Percentiles rank a stretch among this genome's conserved stretches.
Evolutionary conservation across 2,329 filamentous ascomycete species (phyloP).

Genomic region (Pestalotiopsis sp.): DNA sequence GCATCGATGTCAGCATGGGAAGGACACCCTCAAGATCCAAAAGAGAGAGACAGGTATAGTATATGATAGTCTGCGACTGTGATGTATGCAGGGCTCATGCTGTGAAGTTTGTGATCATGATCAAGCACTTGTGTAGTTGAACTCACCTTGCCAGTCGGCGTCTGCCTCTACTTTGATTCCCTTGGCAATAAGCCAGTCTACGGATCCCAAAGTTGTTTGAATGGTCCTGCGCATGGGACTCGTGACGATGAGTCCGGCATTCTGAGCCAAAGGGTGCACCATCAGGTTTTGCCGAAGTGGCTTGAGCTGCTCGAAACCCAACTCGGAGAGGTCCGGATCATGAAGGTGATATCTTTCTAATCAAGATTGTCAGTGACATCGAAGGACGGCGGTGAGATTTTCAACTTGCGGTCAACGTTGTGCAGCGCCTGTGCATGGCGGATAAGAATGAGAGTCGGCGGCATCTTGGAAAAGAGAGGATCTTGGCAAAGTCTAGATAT

Average conservation of each 20-base stretch:
- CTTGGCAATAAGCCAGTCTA: conserved; percentile 59
- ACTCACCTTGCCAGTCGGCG: conserved; percentile 66
- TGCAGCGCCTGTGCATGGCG: conserved; percentile 81
- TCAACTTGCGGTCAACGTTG: conserved; percentile 53
- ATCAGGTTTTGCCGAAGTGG: conserved; percentile 45
- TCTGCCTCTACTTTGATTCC: conserved; percentile 58
- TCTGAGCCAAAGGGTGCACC: conserved; percentile 38
- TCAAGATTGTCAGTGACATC: conserved; percentile 21
- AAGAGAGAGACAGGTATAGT: neutral
- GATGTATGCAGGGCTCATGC: neutral
- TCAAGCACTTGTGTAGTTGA: neutral
- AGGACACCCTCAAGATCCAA: neutral
- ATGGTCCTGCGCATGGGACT: conserved; percentile 69
- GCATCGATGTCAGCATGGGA: neutral
- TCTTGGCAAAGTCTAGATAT: neutral
- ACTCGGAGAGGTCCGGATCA: conserved; percentile 53
- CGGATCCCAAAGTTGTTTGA: conserved; percentile 61
- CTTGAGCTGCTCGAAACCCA: conserved; percentile 52
- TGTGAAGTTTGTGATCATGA: neutral
- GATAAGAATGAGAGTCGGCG: conserved; percentile 73
- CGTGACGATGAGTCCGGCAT: conserved; percentile 58
- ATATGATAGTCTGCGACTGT: too few species aligned
- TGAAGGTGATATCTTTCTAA: conserved; percentile 49
- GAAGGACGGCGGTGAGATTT: neutral
- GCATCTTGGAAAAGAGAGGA: conserved; percentile 50